Evolutionary conservation across 2,329 filamentous ascomycete genomes (phyloP).

Genomic region (Epichloe bromicola): DNA sequence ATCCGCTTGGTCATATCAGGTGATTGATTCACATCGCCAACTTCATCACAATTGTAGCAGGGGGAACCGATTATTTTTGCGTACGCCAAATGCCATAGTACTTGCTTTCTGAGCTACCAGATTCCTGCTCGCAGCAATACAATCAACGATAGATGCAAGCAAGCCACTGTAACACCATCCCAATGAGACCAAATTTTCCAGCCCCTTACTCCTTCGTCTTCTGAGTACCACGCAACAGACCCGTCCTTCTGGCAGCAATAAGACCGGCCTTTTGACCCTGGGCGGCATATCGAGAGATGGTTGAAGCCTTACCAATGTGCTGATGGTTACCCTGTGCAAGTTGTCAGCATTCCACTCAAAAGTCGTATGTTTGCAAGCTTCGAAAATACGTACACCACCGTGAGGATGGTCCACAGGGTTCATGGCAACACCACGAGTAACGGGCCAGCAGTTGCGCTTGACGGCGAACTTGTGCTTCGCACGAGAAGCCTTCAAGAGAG

Average conservation of each 20-base stretch:
- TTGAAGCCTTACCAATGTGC: constrained; percentile 99
- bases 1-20: too few relatives aligned
- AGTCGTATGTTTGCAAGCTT: background rate
- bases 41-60: constrained; percentile 4
- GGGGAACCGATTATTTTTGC: constrained; percentile 51
- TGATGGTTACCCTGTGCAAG: constrained; percentile 83
- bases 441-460: constrained; percentile 99
- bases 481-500: constrained; percentile 96
- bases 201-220: constrained; percentile 89
- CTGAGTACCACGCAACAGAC: constrained; percentile 99
- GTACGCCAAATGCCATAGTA: constrained; percentile 37
- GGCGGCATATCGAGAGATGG: constrained; percentile 94
- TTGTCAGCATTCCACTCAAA: constrained; percentile 28
- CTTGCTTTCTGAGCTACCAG: constrained; percentile 35
- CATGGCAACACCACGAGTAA: constrained; percentile 99
- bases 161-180: constrained; percentile 52
- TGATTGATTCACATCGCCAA: constrained; percentile 8
- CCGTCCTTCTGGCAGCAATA: constrained; percentile 97
- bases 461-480: constrained; percentile 99
- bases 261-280: constrained; percentile 99
- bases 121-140: constrained; percentile 34
- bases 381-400: constrained; percentile 57
- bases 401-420: constrained; percentile 99
- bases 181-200: constrained; percentile 42
- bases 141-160: constrained; percentile 45